Evolutionary conservation across 768 basidiomycete species (phyloP), one percentile per base, ranked within the genome.

Genomic region (Porphyrellus cyaneotinctus): DNA sequence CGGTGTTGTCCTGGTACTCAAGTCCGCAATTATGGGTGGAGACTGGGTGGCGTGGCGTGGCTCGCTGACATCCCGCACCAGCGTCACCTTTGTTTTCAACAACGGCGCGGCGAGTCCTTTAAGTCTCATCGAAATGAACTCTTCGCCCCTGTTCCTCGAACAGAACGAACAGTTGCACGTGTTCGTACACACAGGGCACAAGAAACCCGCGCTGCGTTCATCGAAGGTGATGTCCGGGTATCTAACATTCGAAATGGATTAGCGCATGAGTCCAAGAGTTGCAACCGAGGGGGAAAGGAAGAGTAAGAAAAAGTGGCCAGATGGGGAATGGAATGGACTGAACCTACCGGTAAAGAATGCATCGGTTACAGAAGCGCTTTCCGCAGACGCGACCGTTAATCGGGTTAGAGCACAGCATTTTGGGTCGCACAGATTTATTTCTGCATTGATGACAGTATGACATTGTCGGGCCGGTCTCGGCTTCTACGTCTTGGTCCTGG

Each of bases 131-230:
- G 72, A 65, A 11, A 79, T 51, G 52, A 79, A 81, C 12, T 62
- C 56, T 46, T 79, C 81, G 6, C 80, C 79, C 6, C 81, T 72
- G 52, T 56, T 71, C 24, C 63, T 55, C 14, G 74, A 69, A 57
- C 81, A 82, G 0, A 6, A 0, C 12, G 77, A 75, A 60, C 82
- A 83, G 41, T 76, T 79, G 64, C 82, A 84, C 12, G 55, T 73
- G 12, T 67, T 58, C 4, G 61, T 58, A 58, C 81, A 83, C 14
- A 23, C 57, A 0, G 82, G 82, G 57, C 82, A 84, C 22, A 58
- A 49, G 47, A 75, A 76, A 8, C 60, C 48, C 4, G 57, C 54
- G 35, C 56, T 66, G 18, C 51, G 60, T 31, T 60, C 41, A 30
- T 73, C 64, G 52, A 77, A 76, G 24, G 62, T 63, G 51, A 74